Percentiles rank a stretch among this genome's conserved stretches.
These are phyloP conservation scores for Teratosphaeriaceae sp. DNA, from an alignment of 2,329 filamentous ascomycete genomes.

Conservation along the genomic window DNA sequence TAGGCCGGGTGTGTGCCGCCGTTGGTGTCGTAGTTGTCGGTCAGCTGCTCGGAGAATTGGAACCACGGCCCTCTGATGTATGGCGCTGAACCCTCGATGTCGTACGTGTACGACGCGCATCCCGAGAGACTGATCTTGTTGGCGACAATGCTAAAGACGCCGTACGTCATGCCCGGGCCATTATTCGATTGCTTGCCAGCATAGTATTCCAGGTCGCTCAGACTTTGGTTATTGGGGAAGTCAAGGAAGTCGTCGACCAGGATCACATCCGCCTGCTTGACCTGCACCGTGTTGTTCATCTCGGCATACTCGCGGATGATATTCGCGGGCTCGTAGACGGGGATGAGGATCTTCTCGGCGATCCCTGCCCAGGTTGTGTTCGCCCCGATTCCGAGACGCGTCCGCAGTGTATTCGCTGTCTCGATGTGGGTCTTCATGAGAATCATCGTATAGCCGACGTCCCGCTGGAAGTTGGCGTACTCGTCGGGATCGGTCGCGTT, in stretches of 20 bases:
- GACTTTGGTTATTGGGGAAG: conserved; percentile 50
- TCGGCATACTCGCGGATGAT: conserved; percentile 59
- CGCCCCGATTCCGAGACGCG: conserved; percentile 46
- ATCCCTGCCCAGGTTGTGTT: conserved; percentile 56
- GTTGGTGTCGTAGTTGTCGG: conserved; percentile 54
- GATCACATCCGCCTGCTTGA: conserved; percentile 67
- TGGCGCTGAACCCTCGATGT: conserved; percentile 55
- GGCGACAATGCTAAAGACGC: conserved; percentile 61
- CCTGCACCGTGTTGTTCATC: conserved; percentile 60
- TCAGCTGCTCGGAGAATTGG: conserved; percentile 63
- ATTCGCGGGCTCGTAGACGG: conserved; percentile 46
- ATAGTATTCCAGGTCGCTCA: conserved; percentile 61
- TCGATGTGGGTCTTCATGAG: conserved; percentile 52
- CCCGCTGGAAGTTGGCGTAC: conserved; percentile 59
- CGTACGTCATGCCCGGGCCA: conserved; percentile 68
- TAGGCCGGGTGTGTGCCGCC: conserved; percentile 63
- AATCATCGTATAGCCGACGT: conserved; percentile 63
- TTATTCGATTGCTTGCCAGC: conserved; percentile 61
- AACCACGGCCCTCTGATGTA: conserved; percentile 62
- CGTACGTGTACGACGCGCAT: conserved; percentile 62
- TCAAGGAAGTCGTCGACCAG: conserved; percentile 59
- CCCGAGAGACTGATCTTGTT: conserved; percentile 60
- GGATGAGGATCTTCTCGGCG: conserved; percentile 49
- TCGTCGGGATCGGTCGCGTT: conserved; percentile 71
- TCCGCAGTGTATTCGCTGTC: conserved; percentile 52